Percentiles rank a stretch among this genome's conserved stretches.
Conservation (phyloP, 257 asterid species). For the Schizonepeta tenuifolia region DNA sequence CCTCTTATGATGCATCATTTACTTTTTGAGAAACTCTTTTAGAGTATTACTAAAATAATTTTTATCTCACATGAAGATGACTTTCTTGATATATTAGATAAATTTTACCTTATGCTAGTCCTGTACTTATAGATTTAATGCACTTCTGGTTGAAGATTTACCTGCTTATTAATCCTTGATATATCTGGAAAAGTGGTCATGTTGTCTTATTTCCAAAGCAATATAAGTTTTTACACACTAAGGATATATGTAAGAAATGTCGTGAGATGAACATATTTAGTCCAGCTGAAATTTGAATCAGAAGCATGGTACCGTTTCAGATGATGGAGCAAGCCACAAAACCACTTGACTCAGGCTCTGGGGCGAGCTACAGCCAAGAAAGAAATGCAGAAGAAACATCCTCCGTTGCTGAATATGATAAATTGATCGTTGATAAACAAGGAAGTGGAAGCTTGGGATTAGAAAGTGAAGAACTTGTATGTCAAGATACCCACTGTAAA, state of each 20-base stretch:
- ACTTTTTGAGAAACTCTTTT: not conserved
- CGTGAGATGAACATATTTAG: constrained; percentile 3
- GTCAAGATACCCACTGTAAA: constrained; percentile 62
- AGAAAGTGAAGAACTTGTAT: constrained; percentile 53
- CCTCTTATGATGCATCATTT: not conserved
- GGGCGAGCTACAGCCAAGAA: constrained; percentile 43
- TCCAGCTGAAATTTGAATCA: not conserved
- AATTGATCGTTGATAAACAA: constrained; percentile 47
- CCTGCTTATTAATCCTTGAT: not conserved
- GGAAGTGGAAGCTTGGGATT: constrained; percentile 56
- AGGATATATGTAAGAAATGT: constrained; percentile 6
- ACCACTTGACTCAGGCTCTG: constrained; percentile 48
- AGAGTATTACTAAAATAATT: not conserved
- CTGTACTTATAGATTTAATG: not conserved
- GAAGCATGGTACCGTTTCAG: constrained; percentile 43
- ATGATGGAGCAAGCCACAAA: constrained; percentile 59
- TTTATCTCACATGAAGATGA: not conserved
- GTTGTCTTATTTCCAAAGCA: not conserved
- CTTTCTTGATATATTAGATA: not conserved
- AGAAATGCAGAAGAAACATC: constrained; percentile 53
- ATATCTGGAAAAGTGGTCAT: not conserved
- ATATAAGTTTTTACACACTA: not conserved
- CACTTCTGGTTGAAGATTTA: not conserved
- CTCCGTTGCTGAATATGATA: constrained; percentile 50
- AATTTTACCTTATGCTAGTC: not conserved